These are phyloP conservation scores for Zymoseptoria tritici DNA, from an alignment of 2,329 filamentous ascomycete genomes.

Conservation along the genomic window DNA sequence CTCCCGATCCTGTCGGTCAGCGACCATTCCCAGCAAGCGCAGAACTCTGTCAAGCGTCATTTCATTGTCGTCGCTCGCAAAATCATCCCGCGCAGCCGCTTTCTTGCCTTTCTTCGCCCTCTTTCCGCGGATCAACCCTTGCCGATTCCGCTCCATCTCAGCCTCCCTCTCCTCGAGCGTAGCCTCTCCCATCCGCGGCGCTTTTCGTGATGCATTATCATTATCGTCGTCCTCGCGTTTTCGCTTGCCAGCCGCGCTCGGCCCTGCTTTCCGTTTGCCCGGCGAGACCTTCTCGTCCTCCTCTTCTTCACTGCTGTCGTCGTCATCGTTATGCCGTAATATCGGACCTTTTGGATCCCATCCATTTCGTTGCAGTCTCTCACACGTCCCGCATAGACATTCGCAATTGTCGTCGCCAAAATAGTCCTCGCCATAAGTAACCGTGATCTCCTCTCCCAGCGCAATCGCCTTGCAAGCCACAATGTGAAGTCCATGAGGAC, in stretches of 20 bases:
- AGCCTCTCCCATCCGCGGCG: neutral
- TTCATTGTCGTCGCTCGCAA: neutral
- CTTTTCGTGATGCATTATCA: constrained; percentile 1
- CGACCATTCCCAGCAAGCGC: constrained; percentile 9
- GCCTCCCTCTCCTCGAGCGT: neutral
- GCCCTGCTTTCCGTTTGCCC: neutral
- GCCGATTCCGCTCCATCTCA: neutral
- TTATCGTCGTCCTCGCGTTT: constrained; percentile 14
- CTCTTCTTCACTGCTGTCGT: constrained; percentile 31
- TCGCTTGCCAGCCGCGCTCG: constrained; percentile 12
- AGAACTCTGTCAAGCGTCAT: constrained; percentile 8
- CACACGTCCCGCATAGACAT: constrained; percentile 84
- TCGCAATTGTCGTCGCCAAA: constrained; percentile 94
- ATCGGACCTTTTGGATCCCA: constrained; percentile 55
- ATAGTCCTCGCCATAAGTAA: constrained; percentile 91
- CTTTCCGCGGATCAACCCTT: neutral
- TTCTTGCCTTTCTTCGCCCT: neutral
- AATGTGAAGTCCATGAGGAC: constrained; percentile 82
- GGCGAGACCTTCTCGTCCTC: constrained; percentile 20
- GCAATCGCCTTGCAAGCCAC: constrained; percentile 75
- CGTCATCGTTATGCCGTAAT: constrained; percentile 11
- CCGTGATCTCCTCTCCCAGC: constrained; percentile 88
- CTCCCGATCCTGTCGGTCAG: constrained; percentile 11
- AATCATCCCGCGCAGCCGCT: neutral
- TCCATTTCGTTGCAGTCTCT: constrained; percentile 66